Base-by-base conservation (phyloP, 1,139 yeast species). In the Groenewaldozyma auringiensis region DNA sequence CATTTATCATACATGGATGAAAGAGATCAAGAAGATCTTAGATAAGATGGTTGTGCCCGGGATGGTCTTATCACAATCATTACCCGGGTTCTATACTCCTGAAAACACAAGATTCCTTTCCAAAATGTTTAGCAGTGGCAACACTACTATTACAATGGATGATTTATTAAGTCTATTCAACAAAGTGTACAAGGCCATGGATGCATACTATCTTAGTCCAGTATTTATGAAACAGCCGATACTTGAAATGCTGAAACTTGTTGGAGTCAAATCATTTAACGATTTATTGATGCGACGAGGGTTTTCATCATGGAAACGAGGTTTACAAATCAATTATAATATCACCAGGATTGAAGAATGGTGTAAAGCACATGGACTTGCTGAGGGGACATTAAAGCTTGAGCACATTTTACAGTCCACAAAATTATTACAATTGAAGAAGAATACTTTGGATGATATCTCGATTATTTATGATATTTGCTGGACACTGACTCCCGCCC, bases 1-100 rank as follows among this genome's bases (percentile, higher is more conserved):
- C 68, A 86, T 94, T 53, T 92, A 89, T 69, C 94, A 89, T 66
- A 84, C 92, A 73, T 89, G 96, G 97, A 83, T 92, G 88, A 88
- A 87, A 72, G 92, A 86, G 66, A 78, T 92, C 76, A 94, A 89
- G 69, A 86, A 85, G 64, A 85, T 83, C 53, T 71, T 92, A 61
- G 95, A 87, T 64, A 87, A 85, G 76, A 86, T 87, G 72, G 92
- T 92, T 43, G 83, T 92, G 40, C 82, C 95, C 13, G 97, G 97
- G 2, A 94, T 94, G 53, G 94, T 92, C 29, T 75, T 88, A 60
- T 86, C 96, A 1, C 98, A 92, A 69, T 82, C 95, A 0, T 76
- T 92, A 55, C 98, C 99, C 6, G 99, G 99, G 2, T 92, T 92
- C 66, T 80, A 84, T 74, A 89, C 95, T 1, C 87, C 87, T 37